Conservation (phyloP, 2,329 filamentous ascomycete species). For the Aspergillus udagawae region DNA sequence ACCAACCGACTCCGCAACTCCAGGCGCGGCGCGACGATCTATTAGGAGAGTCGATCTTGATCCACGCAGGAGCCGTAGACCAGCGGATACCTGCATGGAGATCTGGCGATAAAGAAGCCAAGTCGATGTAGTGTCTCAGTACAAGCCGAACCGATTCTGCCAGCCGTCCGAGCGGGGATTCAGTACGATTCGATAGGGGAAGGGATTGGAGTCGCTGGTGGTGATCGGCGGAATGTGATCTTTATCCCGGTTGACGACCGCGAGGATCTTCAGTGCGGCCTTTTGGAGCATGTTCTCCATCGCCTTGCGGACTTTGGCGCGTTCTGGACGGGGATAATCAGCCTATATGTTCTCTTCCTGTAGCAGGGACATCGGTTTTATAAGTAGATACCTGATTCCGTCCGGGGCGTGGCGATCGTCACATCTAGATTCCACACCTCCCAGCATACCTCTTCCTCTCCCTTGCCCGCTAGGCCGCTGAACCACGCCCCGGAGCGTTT, state of each 20-base stretch:
- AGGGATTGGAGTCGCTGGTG: conserved; percentile 85
- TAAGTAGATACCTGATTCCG: conserved; percentile 66
- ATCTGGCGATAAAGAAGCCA: background rate
- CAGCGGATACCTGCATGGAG: background rate
- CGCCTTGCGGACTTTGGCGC: conserved; percentile 79
- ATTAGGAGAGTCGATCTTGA: background rate
- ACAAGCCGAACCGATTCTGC: conserved; percentile 74
- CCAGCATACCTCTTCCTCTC: conserved; percentile 94
- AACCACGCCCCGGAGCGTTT: conserved; percentile 74
- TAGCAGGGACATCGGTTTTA: background rate
- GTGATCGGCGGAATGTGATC: conserved; percentile 97
- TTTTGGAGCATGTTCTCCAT: conserved; percentile 88
- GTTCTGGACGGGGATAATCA: conserved; percentile 52
- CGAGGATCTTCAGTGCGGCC: conserved; percentile 84
- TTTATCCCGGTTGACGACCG: conserved; percentile 81
- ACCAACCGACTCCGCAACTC: background rate
- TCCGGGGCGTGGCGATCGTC: conserved; percentile 83
- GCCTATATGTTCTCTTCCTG: background rate
- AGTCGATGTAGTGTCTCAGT: conserved; percentile 40
- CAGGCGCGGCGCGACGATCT: background rate
- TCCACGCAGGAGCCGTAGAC: background rate
- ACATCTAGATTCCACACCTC: conserved; percentile 93
- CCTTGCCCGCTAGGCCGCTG: conserved; percentile 49
- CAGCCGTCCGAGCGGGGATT: conserved; percentile 78
- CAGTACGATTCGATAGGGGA: conserved; percentile 88